Base-by-base conservation (phyloP, 2,329 filamentous ascomycete genomes). In the Leptosphaerulina australis region DNA sequence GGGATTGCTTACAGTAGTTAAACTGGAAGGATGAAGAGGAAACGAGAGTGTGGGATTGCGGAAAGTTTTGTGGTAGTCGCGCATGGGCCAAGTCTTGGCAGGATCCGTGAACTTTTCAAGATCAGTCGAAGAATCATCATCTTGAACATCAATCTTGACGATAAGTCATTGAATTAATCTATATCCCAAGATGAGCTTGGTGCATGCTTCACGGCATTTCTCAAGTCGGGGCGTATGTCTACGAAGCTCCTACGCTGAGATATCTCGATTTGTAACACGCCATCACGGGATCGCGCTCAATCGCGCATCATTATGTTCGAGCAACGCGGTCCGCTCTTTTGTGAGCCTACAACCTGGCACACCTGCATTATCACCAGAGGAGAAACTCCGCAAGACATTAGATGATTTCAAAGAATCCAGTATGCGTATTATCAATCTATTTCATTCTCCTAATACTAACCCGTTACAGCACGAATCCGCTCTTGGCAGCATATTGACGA, bases 1-100 rank as follows among this genome's bases (percentile, higher is more conserved):
- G 38, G 35, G 43, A 45, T 45, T 53, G 85, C 91, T 84, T 81
- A 97, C 92, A 81, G 90, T 84, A 87, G 86, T 88, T 95, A 96
- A 95, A 97, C 92, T 91, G 91, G 92, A 97, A 96, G 91, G 92
- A 91, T 93, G 83, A 86, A 88, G 83, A 86, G 76, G 69, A 73
- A 58, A 58, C 50, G 44, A 49, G 56, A 58, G 54, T 51, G 33
- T 51, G 49, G 52, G 52, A 30, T 45, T 24, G 45, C 50, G 72
- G 62, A 66, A 63, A 58, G 62, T 71, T 69, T 64, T 81, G 54
- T 60, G 59, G 53, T 47, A 53, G 38, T 39, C 45, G 50, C 31
- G 64, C 63, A 61, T 58, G 48, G 53, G 50, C 62, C 54, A 62
- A 24, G 41, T 24, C 55, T 54, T 50, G 18, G 48, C 55, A 36